These are phyloP conservation scores for Dorcoceras hygrometricum DNA, from an alignment of 257 asterid species.

Conservation along the genomic window DNA sequence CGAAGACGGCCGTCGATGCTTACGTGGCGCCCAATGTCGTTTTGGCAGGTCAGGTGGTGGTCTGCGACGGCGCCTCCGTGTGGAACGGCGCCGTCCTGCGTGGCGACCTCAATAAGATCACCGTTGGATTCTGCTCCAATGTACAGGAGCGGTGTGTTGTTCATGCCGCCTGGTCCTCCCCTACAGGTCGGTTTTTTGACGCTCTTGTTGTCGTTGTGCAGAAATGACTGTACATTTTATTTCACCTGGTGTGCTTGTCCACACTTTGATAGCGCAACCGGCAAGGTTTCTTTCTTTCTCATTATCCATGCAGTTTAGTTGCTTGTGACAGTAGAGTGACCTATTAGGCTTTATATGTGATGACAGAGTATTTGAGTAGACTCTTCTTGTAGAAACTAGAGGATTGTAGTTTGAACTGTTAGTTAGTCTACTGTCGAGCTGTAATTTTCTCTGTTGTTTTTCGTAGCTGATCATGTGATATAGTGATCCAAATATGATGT, in stretches of 20 bases:
- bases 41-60: constrained; percentile 92
- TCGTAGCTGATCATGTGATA: neutral
- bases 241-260: neutral
- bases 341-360: neutral
- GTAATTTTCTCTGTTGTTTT: neutral
- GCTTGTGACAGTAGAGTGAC: neutral
- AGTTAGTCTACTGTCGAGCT: neutral
- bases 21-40: constrained; percentile 94
- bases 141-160: constrained; percentile 83
- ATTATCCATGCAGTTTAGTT: neutral
- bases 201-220: neutral
- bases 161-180: constrained; percentile 93
- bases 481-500: neutral
- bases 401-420: neutral
- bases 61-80: constrained; percentile 81
- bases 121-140: constrained; percentile 77
- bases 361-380: neutral
- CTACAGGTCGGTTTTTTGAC: constrained; percentile 51
- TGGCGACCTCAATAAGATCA: constrained; percentile 85
- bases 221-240: constrained; percentile 13
- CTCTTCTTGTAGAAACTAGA: neutral
- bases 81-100: constrained; percentile 83
- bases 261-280: neutral
- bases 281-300: neutral
- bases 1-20: constrained; percentile 85